Base-by-base conservation (phyloP, 495 filamentous ascomycete genomes). In the Penicillium waksmanii region DNA sequence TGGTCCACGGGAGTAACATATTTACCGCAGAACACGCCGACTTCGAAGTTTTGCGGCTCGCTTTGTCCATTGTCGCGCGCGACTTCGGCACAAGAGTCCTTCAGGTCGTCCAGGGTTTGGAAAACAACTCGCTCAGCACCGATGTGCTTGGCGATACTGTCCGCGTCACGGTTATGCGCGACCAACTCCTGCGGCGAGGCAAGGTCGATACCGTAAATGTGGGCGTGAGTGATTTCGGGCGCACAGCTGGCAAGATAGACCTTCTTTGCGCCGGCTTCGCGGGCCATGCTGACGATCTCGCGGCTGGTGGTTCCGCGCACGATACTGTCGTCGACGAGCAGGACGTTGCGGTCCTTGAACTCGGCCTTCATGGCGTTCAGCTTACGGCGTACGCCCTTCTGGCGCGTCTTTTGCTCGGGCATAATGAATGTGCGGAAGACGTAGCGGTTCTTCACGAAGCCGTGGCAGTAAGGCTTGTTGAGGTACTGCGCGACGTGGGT, bases 341-440 rank as follows among this genome's bases (percentile, higher is more conserved):
- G 82, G 8, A 98, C 91, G 62, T 89, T 91, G 63, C 89, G 86
- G 57, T 85, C 90, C 64, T 88, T 81, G 75, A 98, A 97, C 71
- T 97, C 92, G 33, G 89, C 85, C 51, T 88, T 85, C 79, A 96
- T 96, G 52, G 92, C 87, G 66, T 89, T 95, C 21, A 96, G 81
- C 75, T 80, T 80, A 42, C 77, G 76, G 40, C 78, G 77, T 11
- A 81, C 78, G 54, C 81, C 81, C 68, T 78, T 95, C 66, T 96
- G 87, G 5, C 95, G 82, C 21, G 87, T 85, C 65, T 88, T 87
- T 71, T 97, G 94, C 34, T 87, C 88, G 9, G 93, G 92, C 88
- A 96, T 93, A 70, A 97, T 97, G 72, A 97, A 97, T 0, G 94
- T 97, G 36, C 94, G 87, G 82, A 93, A 96, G 50, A 98, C 90